phyloP scores from a whole-genome alignment of 2,329 filamentous ascomycete species.

The Phoma sp. region DNA sequence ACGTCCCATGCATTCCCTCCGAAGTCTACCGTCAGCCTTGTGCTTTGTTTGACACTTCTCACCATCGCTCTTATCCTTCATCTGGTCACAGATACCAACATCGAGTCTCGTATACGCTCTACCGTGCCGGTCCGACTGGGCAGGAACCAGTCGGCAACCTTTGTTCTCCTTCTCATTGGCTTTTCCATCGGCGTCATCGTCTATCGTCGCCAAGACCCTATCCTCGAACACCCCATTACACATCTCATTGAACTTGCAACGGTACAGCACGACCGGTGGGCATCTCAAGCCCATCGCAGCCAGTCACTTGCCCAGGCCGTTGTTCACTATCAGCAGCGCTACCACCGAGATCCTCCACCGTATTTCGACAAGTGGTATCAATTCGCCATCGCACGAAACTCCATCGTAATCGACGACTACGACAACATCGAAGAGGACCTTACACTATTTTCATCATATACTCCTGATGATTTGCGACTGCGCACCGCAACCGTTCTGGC shows the following conservation, averaged over 20 bases:
- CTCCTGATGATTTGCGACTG: conserved; percentile 59
- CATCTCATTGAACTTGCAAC: conserved; percentile 60
- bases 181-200: conserved; percentile 37
- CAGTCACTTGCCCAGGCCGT: conserved; percentile 59
- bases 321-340: conserved; percentile 59
- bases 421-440: conserved; percentile 66
- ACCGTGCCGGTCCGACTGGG: conserved; percentile 42
- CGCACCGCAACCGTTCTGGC: conserved; percentile 62
- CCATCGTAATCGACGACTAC: conserved; percentile 65
- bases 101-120: conserved; percentile 37
- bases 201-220: conserved; percentile 52
- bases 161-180: conserved; percentile 53
- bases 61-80: conserved; percentile 42
- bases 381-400: conserved; percentile 61
- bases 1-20: conserved; percentile 45
- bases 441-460: conserved; percentile 62
- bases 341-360: conserved; percentile 64
- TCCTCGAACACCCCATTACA: conserved; percentile 62
- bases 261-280: conserved; percentile 58
- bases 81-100: conserved; percentile 39
- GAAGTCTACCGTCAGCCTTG: conserved; percentile 42
- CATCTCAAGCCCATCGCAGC: conserved; percentile 57
- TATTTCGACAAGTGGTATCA: conserved; percentile 68
- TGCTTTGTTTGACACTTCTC: conserved; percentile 39
- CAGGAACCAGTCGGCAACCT: conserved; percentile 38